Evolutionary conservation across 2,329 filamentous ascomycete genomes (phyloP).

Genomic region (Hypoxylon sp.): DNA sequence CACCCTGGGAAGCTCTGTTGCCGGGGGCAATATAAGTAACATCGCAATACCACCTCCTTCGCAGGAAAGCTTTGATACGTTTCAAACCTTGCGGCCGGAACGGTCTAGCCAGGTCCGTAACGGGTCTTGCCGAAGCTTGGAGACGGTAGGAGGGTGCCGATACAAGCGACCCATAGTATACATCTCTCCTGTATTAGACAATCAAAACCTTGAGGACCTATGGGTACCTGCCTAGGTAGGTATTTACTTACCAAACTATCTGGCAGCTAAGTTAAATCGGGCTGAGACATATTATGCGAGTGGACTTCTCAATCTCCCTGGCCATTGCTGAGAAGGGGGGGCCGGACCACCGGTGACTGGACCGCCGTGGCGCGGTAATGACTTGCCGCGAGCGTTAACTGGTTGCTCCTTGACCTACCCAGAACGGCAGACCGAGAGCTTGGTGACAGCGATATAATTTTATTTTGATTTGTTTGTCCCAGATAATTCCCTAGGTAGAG

Average conservation of each 20-base stretch:
- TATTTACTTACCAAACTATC: slow-evolving; percentile 1
- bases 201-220: not conserved
- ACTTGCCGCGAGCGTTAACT: slow-evolving; percentile 24
- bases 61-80: slow-evolving; percentile 4
- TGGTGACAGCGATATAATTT: not conserved
- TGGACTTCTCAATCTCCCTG: not conserved
- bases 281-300: slow-evolving; percentile 22
- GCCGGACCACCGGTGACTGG: slow-evolving; percentile 21
- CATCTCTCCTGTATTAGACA: not conserved
- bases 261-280: not conserved
- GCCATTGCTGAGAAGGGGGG: slow-evolving; percentile 1
- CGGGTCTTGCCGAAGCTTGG: not conserved
- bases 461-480: slow-evolving; percentile 12
- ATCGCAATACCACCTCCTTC: not conserved
- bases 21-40: not conserved
- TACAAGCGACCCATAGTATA: slow-evolving; percentile 13
- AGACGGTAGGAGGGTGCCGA: slow-evolving; percentile 9
- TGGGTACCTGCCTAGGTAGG: not conserved
- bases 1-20: not conserved
- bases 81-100: slow-evolving; percentile 1
- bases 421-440: slow-evolving; percentile 34
- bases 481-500: not conserved
- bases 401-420: slow-evolving; percentile 20
- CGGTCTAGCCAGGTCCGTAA: not conserved
- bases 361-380: slow-evolving; percentile 22